These are phyloP conservation scores for Sarcomyxa edulis DNA, from an alignment of 768 basidiomycete species.

Conservation along the genomic window DNA sequence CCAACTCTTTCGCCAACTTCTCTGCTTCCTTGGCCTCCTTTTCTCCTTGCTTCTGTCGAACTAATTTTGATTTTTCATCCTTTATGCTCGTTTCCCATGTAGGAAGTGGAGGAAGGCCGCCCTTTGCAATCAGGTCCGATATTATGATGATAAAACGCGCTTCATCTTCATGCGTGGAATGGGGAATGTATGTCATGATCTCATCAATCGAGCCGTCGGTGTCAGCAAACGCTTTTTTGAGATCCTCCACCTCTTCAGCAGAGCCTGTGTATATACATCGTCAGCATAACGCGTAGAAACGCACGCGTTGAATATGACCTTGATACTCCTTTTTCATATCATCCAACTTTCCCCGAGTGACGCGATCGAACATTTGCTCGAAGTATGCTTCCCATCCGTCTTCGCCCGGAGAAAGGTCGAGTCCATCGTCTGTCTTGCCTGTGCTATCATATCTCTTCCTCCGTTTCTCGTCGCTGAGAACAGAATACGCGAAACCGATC, in stretches of 20 bases:
- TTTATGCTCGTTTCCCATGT: constrained; percentile 68
- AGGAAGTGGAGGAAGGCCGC: constrained; percentile 47
- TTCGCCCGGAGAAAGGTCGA: constrained; percentile 65
- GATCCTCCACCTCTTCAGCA: constrained; percentile 75
- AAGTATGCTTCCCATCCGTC: constrained; percentile 97
- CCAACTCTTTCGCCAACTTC: constrained; percentile 76
- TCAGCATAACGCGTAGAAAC: constrained; percentile 3
- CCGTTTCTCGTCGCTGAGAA: constrained; percentile 74
- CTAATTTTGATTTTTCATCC: constrained; percentile 75
- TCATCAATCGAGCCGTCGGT: constrained; percentile 70
- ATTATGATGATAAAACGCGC: constrained; percentile 71
- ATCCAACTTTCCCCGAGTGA: constrained; percentile 82
- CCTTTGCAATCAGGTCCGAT: constrained; percentile 57
- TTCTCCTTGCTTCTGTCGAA: constrained; percentile 65
- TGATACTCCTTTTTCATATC: constrained; percentile 95
- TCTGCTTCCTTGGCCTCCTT: constrained; percentile 87
- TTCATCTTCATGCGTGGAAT: constrained; percentile 82
- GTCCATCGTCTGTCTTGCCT: constrained; percentile 79
- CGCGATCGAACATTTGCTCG: constrained; percentile 80
- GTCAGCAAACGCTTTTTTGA: constrained; percentile 69
- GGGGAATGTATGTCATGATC: constrained; percentile 84
- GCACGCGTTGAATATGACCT: constrained; percentile 60
- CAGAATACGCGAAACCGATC: constrained; percentile 90
- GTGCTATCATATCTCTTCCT: constrained; percentile 78
- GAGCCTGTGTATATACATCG: constrained; percentile 51